Base-by-base conservation (phyloP, 2,329 filamentous ascomycete species). In the Scytalidium sp. region DNA sequence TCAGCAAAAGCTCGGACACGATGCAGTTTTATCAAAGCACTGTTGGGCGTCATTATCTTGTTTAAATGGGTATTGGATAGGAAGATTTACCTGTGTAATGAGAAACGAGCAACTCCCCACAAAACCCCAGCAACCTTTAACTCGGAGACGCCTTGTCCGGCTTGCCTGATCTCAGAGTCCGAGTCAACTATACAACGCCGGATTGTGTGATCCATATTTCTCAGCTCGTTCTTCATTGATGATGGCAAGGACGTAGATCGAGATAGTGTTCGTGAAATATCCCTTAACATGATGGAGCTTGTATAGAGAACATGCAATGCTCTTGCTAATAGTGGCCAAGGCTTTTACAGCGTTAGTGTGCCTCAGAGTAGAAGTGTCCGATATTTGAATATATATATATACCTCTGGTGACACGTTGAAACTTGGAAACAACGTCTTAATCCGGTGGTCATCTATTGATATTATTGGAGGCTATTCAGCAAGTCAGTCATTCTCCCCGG, bases 81-180 rank as follows among this genome's bases (percentile, higher is more conserved):
- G 20, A 32, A 47, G 1, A 47, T 58, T 43, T 58, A 70, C 78
- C 76, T 29, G 13, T 29, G 25, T 29, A 29, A 8, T 29, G 40
- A 29, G 25, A 29, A 29, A 29, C 25, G 25, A 29, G 25, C 25
- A 7, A 29, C 25, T 13, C 7, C 13, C 25, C 25, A 29, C 8
- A 29, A 13, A 13, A 29, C 25, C 13, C 13, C 13, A 13, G 13
- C 25, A 29, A 29, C 25, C 13, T 13, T 29, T 29, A 29, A 8
- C 13, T 29, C 25, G 25, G 25, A 13, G 25, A 29, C 25, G 7
- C 25, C 25, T 29, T 29, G 25, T 29, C 25, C 13, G 7, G 25
- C 25, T 29, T 29, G 25, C 25, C 13, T 29, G 13, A 29, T 29
- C 13, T 29, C 25, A 29, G 25, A 29, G 13, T 29, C 25, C 8